Base-by-base conservation (phyloP, 192 early-diverging fungal genomes). In the Coemansia sp. region DNA sequence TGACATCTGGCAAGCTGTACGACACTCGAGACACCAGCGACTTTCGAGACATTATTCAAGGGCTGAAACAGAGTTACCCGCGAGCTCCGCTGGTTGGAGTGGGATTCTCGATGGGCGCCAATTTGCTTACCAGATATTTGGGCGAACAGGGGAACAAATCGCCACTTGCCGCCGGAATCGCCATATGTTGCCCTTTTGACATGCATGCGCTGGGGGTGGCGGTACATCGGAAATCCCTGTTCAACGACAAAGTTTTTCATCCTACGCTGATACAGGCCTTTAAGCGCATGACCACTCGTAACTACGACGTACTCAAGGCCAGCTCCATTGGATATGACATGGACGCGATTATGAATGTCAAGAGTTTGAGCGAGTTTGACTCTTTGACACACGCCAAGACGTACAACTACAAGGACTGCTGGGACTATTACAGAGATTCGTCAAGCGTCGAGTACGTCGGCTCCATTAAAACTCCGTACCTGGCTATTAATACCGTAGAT, bases 141-240 rank as follows among this genome's bases (percentile, higher is more conserved):
- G 62, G 62, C 62, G 60, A 63, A 14, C 32, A 14, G n/a, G 36
- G 36, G 11, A 19, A 21, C 60, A 41, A 12, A 12, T 41, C 62
- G 23, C 38, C 62, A 12, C 23, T 63, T n/a, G 9, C 38, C 8
- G 37, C 62, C 5, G 62, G 36, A 39, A 7, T 21, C 5, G 21
- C 15, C 5, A 85, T 96, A 27, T 88, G 82, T 31, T 94, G 94
- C 70, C 93, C 93, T 10, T 93, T 85, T 70, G 91, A 94, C 69
- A 78, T 94, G n/a, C 50, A 89, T 44, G 53, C n/a, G 67, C 77
- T 27, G 15, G 60, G 62, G 62, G 48, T 29, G 27, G 61, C 34
- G 60, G 70, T 72, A 65, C 84, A 67, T 68, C 74, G 50, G 72
- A 15, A 67, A 84, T 4, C 21, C 3, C 10, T 25, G 3, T 53